Percentiles rank a stretch among this genome's conserved stretches.
These are phyloP conservation scores for Ilyonectria sp. DNA, from an alignment of 2,329 filamentous ascomycete species.

Conservation along the genomic window DNA sequence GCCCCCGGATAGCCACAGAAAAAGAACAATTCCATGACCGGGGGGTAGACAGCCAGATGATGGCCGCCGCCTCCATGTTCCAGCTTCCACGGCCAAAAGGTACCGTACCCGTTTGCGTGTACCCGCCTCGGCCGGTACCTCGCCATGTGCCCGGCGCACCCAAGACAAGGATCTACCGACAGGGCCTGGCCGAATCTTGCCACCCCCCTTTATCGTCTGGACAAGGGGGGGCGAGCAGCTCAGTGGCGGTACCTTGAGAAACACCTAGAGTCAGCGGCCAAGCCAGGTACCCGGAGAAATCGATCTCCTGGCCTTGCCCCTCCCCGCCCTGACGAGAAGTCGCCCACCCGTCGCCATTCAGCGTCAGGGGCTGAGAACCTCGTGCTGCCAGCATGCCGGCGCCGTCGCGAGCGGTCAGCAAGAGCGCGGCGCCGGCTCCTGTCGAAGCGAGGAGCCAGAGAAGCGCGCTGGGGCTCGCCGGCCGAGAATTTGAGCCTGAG, in stretches of 20 bases:
- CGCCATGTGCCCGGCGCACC: slow-evolving; percentile 44
- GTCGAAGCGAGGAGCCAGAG: slow-evolving; percentile 17
- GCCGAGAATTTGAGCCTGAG: slow-evolving; percentile 39
- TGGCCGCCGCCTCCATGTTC: slow-evolving; percentile 16
- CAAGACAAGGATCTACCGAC: slow-evolving; percentile 34
- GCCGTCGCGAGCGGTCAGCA: slow-evolving; percentile 15
- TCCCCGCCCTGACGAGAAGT: slow-evolving; percentile 6
- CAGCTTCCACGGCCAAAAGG: slow-evolving; percentile 19
- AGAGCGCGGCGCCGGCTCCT: slow-evolving; percentile 14
- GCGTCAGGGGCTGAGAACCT: slow-evolving; percentile 27
- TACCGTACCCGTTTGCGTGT: slow-evolving; percentile 32
- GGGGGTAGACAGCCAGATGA: slow-evolving; percentile 28
- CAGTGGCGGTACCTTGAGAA: slow-evolving; percentile 15
- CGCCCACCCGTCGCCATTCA: slow-evolving; percentile 2
- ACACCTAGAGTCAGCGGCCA: slow-evolving; percentile 17
- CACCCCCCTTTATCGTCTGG: slow-evolving; percentile 28
- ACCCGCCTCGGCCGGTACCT: slow-evolving; percentile 37
- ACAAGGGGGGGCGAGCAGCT: slow-evolving; percentile 16
- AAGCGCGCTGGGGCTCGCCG: slow-evolving; percentile 29
- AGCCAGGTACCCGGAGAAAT: slow-evolving; percentile 27
- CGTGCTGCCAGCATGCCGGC: slow-evolving; percentile 15
- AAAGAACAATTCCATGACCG: slow-evolving; percentile 51
- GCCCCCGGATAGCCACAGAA: slow-evolving; percentile 40
- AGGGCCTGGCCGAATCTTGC: slow-evolving; percentile 29
- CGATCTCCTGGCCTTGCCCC: slow-evolving; percentile 28